Percentiles rank a stretch among this genome's conserved stretches.
These are phyloP conservation scores for Botryotinia narcissicola DNA, from an alignment of 2,329 filamentous ascomycete species.

Conservation along the genomic window DNA sequence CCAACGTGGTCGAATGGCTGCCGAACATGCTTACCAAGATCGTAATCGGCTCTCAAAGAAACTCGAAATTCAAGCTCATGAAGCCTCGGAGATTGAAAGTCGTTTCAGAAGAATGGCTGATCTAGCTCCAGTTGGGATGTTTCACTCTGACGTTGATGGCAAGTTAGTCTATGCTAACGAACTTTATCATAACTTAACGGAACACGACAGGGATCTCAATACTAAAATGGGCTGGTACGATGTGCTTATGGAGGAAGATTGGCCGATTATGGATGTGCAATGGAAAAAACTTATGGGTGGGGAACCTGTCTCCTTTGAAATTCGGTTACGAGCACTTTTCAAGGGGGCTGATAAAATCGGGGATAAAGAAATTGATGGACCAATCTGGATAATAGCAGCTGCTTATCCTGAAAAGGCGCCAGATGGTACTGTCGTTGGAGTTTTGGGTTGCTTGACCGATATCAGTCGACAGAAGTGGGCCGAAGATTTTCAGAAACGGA, in stretches of 20 bases:
- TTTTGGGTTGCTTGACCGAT: slow-evolving; percentile 80
- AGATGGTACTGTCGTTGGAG: slow-evolving; percentile 62
- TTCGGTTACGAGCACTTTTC: slow-evolving; percentile 42
- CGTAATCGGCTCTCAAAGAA: slow-evolving; percentile 69
- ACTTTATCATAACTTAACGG: slow-evolving; percentile 49
- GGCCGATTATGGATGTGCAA: slow-evolving; percentile 25
- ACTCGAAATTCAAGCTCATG: slow-evolving; percentile 54
- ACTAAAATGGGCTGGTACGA: not conserved
- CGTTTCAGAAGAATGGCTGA: slow-evolving; percentile 70
- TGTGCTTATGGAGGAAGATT: not conserved
- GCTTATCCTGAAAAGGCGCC: slow-evolving; percentile 70
- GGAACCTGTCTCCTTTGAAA: slow-evolving; percentile 27
- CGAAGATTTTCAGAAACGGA: slow-evolving; percentile 41
- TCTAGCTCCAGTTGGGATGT: slow-evolving; percentile 72
- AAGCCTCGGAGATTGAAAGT: slow-evolving; percentile 52
- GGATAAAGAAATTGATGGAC: slow-evolving; percentile 55
- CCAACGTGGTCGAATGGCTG: slow-evolving; percentile 68
- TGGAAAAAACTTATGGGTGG: slow-evolving; percentile 31
- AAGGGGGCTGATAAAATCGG: slow-evolving; percentile 50
- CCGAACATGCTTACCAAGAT: slow-evolving; percentile 71
- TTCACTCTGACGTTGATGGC: slow-evolving; percentile 64
- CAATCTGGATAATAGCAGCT: slow-evolving; percentile 75
- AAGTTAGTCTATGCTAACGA: slow-evolving; percentile 70
- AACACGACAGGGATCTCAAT: not conserved
- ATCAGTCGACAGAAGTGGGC: slow-evolving; percentile 85